Base-by-base conservation (phyloP, 2,329 filamentous ascomycete genomes). In the Sporothrix humicola region DNA sequence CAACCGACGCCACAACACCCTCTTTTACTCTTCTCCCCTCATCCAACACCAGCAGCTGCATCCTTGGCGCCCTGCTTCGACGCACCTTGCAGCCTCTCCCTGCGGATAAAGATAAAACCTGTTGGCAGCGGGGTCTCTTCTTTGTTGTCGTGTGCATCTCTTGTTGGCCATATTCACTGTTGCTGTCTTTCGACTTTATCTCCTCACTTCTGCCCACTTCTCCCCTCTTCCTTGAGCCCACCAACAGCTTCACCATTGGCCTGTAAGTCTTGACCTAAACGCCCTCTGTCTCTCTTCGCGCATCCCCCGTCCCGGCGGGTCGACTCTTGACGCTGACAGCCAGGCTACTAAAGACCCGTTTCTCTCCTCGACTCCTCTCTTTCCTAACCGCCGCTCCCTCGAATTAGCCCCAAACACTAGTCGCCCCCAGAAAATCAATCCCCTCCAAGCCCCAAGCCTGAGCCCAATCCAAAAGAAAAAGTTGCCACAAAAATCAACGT, bases 361-460 rank as follows among this genome's bases (percentile, higher is more conserved):
- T 65, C 44, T 37, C 4, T 37, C 7, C 31, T 37, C 31, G 31
- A 37, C 31, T 37, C 31, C 31, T 37, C 31, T 37, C 54, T 52
- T 10, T 63, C 69, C 66, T 73, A 70, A 71, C 72, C 58, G 72
- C 66, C 66, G 66, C 26, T 42, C 48, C 72, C 66, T 71, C 68
- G 46, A 48, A 48, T 66, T 69, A 73, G 72, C 66, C 54, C 66
- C 72, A 73, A 73, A 73, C 72, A 71, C 72, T 73, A 73, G 72
- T n/a, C 72, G 56, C 72, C 66, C 72, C 72, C 61, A 65, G 54
- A 59, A 56, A 37, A 37, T 37, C 31, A 7, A 37, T 37, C 31
- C 31, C 31, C 31, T 37, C 31, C 31, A 37, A 37, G 31, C 31
- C 31, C 31, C 31, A 7, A 37, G 31, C 31, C 31, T 37, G 31